These are phyloP conservation scores for Collybia sp. DNA, from an alignment of 768 basidiomycete species.

Conservation along the genomic window DNA sequence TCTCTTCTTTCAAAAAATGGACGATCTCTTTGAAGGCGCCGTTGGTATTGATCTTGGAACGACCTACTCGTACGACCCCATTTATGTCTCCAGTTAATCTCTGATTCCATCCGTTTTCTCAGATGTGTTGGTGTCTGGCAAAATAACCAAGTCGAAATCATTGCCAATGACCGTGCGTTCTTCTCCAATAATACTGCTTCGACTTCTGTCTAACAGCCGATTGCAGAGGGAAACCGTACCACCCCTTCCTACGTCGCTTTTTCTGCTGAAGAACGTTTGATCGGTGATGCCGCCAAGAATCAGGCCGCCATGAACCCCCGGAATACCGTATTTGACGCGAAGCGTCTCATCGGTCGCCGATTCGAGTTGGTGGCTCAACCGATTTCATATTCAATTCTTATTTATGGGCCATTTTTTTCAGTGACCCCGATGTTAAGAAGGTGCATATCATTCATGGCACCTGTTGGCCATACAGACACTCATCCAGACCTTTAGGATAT, in stretches of 20 bases:
- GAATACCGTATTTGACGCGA: constrained; percentile 99
- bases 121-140: constrained; percentile 99
- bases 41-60: constrained; percentile 97
- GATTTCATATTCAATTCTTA: constrained; percentile 6
- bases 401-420: constrained; percentile 20
- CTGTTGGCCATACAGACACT: constrained; percentile 7
- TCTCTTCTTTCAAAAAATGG: constrained; percentile 54
- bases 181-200: neutral
- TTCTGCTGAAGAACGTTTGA: constrained; percentile 92
- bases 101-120: constrained; percentile 16
- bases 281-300: constrained; percentile 98
- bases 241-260: constrained; percentile 99
- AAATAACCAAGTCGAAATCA: constrained; percentile 99
- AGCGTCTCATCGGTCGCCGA: constrained; percentile 96
- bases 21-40: constrained; percentile 93
- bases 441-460: constrained; percentile 26
- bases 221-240: constrained; percentile 92
- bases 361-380: constrained; percentile 64
- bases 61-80: constrained; percentile 79
- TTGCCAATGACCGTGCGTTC: constrained; percentile 88
- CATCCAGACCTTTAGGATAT: constrained; percentile 61
- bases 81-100: constrained; percentile 6
- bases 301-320: constrained; percentile 99
- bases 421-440: constrained; percentile 93
- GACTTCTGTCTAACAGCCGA: neutral